Percentiles rank a stretch among this genome's conserved stretches.
Evolutionary conservation across 768 basidiomycete genomes (phyloP).

Genomic region (Dioszegia crocea): DNA sequence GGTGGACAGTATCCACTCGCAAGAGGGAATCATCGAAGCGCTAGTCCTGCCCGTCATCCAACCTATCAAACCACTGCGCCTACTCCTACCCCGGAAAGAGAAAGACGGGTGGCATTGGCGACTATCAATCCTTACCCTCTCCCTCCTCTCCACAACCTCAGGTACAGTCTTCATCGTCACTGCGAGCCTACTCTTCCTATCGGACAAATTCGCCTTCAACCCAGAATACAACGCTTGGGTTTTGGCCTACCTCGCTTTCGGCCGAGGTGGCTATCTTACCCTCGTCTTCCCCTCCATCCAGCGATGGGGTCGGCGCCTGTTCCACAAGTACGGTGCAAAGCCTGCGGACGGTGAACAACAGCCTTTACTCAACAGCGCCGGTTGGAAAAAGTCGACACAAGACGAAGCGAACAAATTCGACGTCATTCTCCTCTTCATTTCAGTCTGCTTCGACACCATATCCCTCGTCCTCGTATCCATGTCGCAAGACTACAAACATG

Average conservation of each 20-base stretch:
- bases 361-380: not conserved
- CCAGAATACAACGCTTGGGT: conserved; percentile 45
- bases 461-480: conserved; percentile 32
- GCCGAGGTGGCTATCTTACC: conserved; percentile 31
- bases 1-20: conserved; percentile 16
- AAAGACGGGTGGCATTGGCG: conserved; percentile 30
- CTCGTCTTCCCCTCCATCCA: conserved; percentile 39
- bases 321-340: conserved; percentile 14
- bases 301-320: conserved; percentile 25
- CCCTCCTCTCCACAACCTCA: conserved; percentile 31
- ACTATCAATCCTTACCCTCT: conserved; percentile 31
- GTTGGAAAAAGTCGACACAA: not conserved
- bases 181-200: conserved; percentile 36
- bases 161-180: conserved; percentile 44
- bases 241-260: conserved; percentile 38
- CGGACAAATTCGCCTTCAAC: conserved; percentile 40
- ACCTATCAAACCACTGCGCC: conserved; percentile 32
- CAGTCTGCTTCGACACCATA: conserved; percentile 31
- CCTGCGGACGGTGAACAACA: not conserved
- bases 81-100: conserved; percentile 34
- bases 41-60: conserved; percentile 27
- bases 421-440: conserved; percentile 39
- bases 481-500: conserved; percentile 30
- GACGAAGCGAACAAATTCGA: conserved; percentile 44
- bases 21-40: conserved; percentile 16